Base-by-base conservation (phyloP, 805 yeast species). In the Helenozyma baotianmanensis region DNA sequence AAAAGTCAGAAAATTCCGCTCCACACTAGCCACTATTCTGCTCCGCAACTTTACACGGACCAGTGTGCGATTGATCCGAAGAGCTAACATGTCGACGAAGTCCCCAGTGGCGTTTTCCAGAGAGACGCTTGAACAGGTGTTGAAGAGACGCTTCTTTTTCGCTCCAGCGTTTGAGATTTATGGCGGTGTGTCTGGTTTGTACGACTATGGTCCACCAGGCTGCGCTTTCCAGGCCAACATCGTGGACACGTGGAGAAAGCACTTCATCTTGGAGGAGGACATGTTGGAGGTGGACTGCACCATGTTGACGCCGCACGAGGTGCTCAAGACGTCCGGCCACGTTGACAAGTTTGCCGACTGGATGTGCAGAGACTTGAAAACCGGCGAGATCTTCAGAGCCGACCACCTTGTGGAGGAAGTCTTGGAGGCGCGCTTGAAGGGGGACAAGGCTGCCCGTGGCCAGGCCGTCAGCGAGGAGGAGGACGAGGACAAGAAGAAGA, bases 141-240 rank as follows among this genome's bases (percentile, higher is more conserved):
- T 92, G 52, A 92, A 90, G 64, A 82, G 97, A 62, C 79, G 99
- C 59, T 92, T 92, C 71, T 92, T 92, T 67, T 94, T 77, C 60
- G 96, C 97, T 12, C 99, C 99, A 45, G 81, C 97, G 22, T 92
- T 92, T 54, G 98, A 92, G 59, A 78, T 90, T 44, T 92, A 92
- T 61, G 98, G 98, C 49, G 98, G 98, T 62, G 97, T 92, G 28
- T 85, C 96, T 30, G 99, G 99, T 47, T 73, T 92, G 38, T 92
- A 86, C 62, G 99, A 92, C 62, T 92, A 89, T 58, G 99, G 99
- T 68, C 99, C 99, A 43, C 97, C 98, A 60, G 98, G 98, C 43
- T 90, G 97, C 70, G 94, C 97, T 9, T 77, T 92, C 65, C 97
- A 90, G 71, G 95, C 97, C 53, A 90, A 92, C 62, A 74, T 92